Conservation (phyloP, 2,329 filamentous ascomycete species). For the Clarireedia monteithiana region DNA sequence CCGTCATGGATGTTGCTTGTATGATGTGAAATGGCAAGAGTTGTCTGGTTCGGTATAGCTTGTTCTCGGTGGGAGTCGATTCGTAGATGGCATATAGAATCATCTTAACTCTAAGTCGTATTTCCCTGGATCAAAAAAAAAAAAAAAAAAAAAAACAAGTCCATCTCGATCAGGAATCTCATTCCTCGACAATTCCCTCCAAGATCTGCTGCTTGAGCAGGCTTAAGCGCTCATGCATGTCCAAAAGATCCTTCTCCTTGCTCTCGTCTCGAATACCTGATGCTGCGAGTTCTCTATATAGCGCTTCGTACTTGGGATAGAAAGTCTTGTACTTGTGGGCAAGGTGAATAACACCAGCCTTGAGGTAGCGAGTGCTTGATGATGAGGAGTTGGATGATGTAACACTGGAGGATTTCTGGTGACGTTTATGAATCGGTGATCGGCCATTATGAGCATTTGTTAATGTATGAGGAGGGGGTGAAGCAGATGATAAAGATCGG, state of each 20-base stretch:
- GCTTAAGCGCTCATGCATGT: constrained; percentile 47
- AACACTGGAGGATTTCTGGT: constrained; percentile 27
- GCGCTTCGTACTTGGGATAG: constrained; percentile 48
- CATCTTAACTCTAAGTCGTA: no score
- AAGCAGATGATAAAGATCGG: constrained; percentile 24
- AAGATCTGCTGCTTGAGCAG: constrained; percentile 51
- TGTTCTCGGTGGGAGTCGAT: no score
- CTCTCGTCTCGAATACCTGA: constrained; percentile 39
- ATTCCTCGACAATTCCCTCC: constrained; percentile 18
- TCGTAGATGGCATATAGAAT: no score
- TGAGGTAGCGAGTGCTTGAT: constrained; percentile 29
- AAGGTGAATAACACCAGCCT: constrained; percentile 43
- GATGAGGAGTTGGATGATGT: constrained; percentile 25
- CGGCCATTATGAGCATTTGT: constrained; percentile 17
- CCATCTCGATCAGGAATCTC: not conserved
- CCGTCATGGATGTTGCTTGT: no score
- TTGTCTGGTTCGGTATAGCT: not conserved
- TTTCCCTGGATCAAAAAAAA: no score
- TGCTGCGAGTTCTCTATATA: constrained; percentile 46
- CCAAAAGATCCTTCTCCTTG: constrained; percentile 42
- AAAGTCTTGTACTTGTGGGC: constrained; percentile 47
- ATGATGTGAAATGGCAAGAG: not conserved
- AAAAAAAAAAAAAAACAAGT: no score
- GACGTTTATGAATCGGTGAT: constrained; percentile 26
- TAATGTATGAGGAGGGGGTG: constrained; percentile 13